Evolutionary conservation across 148 eudicot species (phyloP), one percentile per base, ranked within the genome.

Genomic region (Fagopyrum esculentum): DNA sequence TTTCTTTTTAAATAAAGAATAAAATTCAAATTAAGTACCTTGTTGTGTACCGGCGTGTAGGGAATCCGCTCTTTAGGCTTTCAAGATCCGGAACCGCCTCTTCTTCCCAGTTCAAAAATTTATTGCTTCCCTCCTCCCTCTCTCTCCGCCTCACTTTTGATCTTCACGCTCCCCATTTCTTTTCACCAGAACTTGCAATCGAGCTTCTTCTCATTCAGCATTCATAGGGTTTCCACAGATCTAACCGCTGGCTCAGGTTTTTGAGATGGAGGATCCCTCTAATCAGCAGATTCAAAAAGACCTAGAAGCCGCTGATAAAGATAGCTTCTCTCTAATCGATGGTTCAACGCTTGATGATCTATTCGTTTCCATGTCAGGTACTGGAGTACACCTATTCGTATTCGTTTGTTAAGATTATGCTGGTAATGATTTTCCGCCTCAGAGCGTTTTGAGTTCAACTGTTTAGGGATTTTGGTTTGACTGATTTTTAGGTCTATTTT

Each of bases 61-160:
- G 68, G 43, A 61, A 61, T 66, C 71, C 19, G 71, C 71, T 40
- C 45, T 40, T 46, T 40, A 35, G 45, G 17, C 45, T 5, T 66
- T 66, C 47, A 66, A 30, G 17, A 64, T 66, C 71, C 45, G 47
- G 35, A 66, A 66, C 71, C 71, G 71, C 71, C 71, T 66, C 71
- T 66, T 13, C 46, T 66, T 43, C 71, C 45, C 71, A 66, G 71
- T 66, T 66, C 71, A 66, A 66, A 57, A 66, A 66, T 66, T 66
- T 66, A 66, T 66, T 66, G 71, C 47, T 13, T 5, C 46, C 17
- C 70, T 30, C 35, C 45, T 61, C 69, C 11, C 70, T 66, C 71
- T 13, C 47, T 35, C 47, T 6, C 19, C 11, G 46, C 66, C 15
- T 13, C 47, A 43, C 71, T 35, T 59, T 66, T 43, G 15, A 40